A percentile compares a stretch with the other conserved stretches of the same genome.
phyloP scores from a whole-genome alignment of 129 eudicot genomes.

The Saposhnikovia divaricata region DNA sequence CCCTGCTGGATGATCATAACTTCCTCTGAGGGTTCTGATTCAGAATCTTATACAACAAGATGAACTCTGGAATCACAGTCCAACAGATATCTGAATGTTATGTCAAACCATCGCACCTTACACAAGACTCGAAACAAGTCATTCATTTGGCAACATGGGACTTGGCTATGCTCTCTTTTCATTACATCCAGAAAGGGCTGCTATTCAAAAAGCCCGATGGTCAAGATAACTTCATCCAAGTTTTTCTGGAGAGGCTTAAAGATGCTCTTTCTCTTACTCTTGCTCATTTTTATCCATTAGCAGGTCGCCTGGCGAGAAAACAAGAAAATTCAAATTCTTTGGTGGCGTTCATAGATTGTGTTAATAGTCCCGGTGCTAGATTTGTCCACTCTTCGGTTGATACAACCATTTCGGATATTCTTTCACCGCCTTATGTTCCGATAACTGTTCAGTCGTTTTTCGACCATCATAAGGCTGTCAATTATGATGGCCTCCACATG shows the following conservation, averaged over 20 bases:
- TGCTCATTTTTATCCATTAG: constrained; percentile 47
- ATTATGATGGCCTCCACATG: constrained; percentile 37
- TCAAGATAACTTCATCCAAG: constrained; percentile 20
- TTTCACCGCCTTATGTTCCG: constrained; percentile 41
- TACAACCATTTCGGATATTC: constrained; percentile 25
- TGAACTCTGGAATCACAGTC: constrained; percentile 17
- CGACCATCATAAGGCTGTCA: constrained; percentile 38
- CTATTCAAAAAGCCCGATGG: constrained; percentile 25
- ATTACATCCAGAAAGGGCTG: constrained; percentile 53
- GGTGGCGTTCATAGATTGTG: constrained; percentile 21
- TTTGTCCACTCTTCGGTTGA: constrained; percentile 35
- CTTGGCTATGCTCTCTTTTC: constrained; percentile 2
- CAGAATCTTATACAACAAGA: background rate
- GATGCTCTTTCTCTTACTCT: constrained; percentile 50
- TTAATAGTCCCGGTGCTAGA: constrained; percentile 50
- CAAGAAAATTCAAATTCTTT: constrained; percentile 25
- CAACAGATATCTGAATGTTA: constrained; percentile 28
- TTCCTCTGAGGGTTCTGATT: background rate
- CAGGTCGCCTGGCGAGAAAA: constrained; percentile 46
- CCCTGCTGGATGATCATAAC: too few species aligned
- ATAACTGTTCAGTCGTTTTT: constrained; percentile 44
- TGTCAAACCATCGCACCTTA: background rate
- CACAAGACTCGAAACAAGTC: background rate
- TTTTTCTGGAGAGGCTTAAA: constrained; percentile 38
- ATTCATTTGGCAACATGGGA: constrained; percentile 2